These are phyloP conservation scores for Cladophialophora exuberans DNA, from an alignment of 2,329 filamentous ascomycete species.

Conservation along the genomic window DNA sequence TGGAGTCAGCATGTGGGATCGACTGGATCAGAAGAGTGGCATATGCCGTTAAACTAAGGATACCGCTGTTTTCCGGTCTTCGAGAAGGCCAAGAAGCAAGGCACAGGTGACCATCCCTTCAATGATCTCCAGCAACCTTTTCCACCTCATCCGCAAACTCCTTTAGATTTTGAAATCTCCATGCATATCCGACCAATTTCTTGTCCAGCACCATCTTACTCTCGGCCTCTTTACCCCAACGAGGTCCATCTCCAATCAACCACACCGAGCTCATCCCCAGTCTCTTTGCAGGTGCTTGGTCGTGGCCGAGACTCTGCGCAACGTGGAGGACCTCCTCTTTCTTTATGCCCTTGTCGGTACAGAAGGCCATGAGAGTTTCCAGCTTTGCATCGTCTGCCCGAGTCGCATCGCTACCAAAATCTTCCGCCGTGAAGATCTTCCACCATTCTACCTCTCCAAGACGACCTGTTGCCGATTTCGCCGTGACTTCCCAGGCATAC, in stretches of 20 bases:
- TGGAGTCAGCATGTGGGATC: too few relatives aligned
- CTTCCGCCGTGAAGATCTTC: conserved; percentile 63
- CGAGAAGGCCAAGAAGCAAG: too few relatives aligned
- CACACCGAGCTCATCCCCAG: conserved; percentile 65
- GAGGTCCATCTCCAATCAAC: conserved; percentile 39
- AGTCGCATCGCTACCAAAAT: conserved; percentile 64
- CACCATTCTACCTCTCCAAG: conserved; percentile 62
- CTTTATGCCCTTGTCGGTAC: conserved; percentile 58
- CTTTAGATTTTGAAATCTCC: conserved; percentile 29
- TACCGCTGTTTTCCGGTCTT: too few relatives aligned
- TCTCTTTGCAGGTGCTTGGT: conserved; percentile 67
- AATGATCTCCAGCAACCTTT: background rate
- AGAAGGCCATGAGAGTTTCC: conserved; percentile 54
- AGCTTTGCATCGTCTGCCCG: conserved; percentile 32
- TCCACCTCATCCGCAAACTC: conserved; percentile 28
- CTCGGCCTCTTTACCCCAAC: conserved; percentile 33
- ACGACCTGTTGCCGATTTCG: conserved; percentile 52
- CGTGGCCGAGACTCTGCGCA: conserved; percentile 68
- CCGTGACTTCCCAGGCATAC: conserved; percentile 48
- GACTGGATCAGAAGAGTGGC: too few relatives aligned
- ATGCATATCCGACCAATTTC: conserved; percentile 32
- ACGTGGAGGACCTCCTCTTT: conserved; percentile 66
- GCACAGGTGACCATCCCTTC: too few relatives aligned
- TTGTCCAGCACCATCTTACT: conserved; percentile 33
- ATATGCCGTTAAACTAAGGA: too few relatives aligned